Percentiles rank a stretch among this genome's conserved stretches.
Conservation (phyloP, 768 basidiomycete genomes). For the Hericium coralloides region DNA sequence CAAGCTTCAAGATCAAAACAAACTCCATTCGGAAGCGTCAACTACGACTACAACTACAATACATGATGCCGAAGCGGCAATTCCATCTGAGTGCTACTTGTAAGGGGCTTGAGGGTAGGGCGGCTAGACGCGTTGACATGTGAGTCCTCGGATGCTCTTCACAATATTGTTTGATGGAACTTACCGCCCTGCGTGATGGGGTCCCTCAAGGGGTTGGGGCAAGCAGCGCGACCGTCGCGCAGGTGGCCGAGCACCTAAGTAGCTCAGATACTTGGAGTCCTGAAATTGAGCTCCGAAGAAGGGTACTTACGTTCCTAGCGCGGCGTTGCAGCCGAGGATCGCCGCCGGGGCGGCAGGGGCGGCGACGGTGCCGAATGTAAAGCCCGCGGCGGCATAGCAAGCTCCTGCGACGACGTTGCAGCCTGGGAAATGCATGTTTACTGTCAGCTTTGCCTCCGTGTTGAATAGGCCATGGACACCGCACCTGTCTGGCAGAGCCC, state of each 20-base stretch:
- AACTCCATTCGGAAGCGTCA: too few species aligned
- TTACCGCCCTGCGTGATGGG: background rate
- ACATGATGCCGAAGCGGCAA: too few species aligned
- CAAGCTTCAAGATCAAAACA: too few species aligned
- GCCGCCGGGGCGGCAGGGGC: constrained; percentile 28
- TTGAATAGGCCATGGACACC: too few species aligned
- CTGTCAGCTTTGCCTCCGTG: background rate
- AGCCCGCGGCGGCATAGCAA: constrained; percentile 35
- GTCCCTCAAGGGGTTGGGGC: constrained; percentile 14
- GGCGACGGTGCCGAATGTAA: constrained; percentile 35
- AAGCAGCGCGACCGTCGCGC: background rate
- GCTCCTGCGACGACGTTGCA: constrained; percentile 31
- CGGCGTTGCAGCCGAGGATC: constrained; percentile 33
- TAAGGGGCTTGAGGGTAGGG: too few species aligned
- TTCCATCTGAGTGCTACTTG: too few species aligned
- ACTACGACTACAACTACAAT: too few species aligned
- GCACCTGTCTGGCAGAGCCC: background rate
- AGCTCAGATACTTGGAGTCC: background rate
- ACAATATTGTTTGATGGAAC: too few species aligned
- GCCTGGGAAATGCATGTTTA: constrained; percentile 3
- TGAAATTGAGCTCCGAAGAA: background rate
- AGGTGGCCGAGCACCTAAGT: background rate
- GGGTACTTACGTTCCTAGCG: constrained; percentile 23
- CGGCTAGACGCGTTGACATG: too few species aligned
- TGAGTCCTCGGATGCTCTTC: too few species aligned